phyloP scores from a whole-genome alignment of 192 early-diverging fungal genomes.

The Gamsiella multidivaricata region DNA sequence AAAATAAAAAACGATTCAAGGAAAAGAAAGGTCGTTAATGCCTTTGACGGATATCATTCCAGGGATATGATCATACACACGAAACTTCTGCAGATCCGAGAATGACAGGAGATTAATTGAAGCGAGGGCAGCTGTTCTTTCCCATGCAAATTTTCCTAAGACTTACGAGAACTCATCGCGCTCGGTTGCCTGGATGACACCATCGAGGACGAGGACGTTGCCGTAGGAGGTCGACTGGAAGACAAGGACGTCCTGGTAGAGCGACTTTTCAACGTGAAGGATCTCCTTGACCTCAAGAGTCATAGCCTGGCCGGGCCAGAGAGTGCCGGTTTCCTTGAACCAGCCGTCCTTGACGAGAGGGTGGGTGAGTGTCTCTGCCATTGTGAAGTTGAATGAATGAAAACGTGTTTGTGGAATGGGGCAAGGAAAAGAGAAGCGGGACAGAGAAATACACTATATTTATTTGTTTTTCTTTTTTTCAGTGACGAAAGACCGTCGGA shows the following conservation, averaged over 20 bases:
- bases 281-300: slow-evolving; percentile 94
- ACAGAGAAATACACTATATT: neutral
- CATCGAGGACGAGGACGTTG: slow-evolving; percentile 97
- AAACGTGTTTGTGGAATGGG: slow-evolving; percentile 6
- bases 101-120: too few species aligned
- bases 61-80: too few species aligned
- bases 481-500: neutral
- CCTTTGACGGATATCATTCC: too few species aligned
- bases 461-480: slow-evolving; percentile 4
- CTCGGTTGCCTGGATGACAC: slow-evolving; percentile 98
- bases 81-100: neutral
- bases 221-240: slow-evolving; percentile 96
- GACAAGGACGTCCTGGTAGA: slow-evolving; percentile 98
- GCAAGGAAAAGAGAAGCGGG: neutral
- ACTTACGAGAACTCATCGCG: slow-evolving; percentile 97
- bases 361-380: slow-evolving; percentile 73
- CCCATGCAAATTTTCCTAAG: too few species aligned
- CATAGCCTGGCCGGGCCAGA: slow-evolving; percentile 99
- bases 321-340: slow-evolving; percentile 93
- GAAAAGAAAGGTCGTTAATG: too few species aligned
- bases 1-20: too few species aligned
- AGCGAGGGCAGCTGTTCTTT: too few species aligned
- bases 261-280: slow-evolving; percentile 93
- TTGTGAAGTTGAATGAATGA: slow-evolving; percentile 23
- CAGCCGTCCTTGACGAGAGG: slow-evolving; percentile 94